phyloP scores from a whole-genome alignment of 1,284 basidiomycete species.

The Rhodotorula sp. region DNA sequence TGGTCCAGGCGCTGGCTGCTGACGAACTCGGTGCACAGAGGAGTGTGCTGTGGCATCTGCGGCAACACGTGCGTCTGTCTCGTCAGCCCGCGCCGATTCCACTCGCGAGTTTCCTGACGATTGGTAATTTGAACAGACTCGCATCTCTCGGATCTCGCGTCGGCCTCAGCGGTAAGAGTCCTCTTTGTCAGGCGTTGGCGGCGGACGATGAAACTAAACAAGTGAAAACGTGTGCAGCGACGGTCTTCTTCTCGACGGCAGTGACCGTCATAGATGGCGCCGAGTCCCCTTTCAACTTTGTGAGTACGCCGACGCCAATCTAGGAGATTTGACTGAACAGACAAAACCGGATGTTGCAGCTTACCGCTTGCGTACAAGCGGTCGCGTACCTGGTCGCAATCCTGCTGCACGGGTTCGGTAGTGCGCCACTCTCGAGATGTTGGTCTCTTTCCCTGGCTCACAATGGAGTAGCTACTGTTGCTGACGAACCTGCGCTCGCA shows the following conservation, averaged over 20 bases:
- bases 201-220: not conserved
- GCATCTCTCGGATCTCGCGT: not conserved
- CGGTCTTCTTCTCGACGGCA: conserved; percentile 20
- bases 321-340: not conserved
- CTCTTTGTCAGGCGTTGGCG: not conserved
- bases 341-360: not conserved
- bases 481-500: not conserved
- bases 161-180: not conserved
- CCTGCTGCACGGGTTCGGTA: not conserved
- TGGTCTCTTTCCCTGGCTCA: not conserved
- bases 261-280: conserved; percentile 15
- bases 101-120: too few relatives aligned
- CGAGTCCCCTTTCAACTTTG: conserved; percentile 27
- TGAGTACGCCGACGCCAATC: not conserved
- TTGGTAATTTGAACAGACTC: not conserved
- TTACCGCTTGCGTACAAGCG: not conserved
- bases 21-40: not conserved
- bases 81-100: too few relatives aligned
- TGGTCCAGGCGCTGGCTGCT: too few relatives aligned
- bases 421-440: not conserved
- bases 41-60: conserved; percentile 21
- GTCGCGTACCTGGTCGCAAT: not conserved
- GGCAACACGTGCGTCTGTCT: conserved; percentile 7
- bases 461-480: fast-evolving
- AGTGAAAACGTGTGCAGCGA: not conserved